phyloP scores from a whole-genome alignment of 768 basidiomycete genomes.

The Daedalea quercina region DNA sequence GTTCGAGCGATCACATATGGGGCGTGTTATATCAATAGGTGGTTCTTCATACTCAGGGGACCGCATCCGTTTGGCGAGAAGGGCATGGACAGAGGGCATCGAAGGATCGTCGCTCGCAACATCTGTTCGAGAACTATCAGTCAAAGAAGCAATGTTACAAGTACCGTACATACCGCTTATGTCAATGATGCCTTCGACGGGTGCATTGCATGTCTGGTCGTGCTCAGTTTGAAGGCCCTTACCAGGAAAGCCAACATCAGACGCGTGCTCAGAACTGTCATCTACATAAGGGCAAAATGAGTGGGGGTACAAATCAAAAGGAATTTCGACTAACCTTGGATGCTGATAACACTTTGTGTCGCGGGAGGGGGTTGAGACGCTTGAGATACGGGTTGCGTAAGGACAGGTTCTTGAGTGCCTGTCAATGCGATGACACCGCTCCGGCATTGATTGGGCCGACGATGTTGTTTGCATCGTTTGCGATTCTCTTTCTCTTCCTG shows the following conservation, averaged over 20 bases:
- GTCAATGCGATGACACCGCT: conserved; percentile 14
- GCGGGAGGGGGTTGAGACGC: background rate
- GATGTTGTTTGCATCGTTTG: conserved; percentile 16
- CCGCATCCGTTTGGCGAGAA: background rate
- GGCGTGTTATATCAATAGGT: background rate
- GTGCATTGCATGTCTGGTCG: too few relatives aligned
- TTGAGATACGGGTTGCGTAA: background rate
- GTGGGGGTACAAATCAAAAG: background rate
- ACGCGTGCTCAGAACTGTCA: background rate
- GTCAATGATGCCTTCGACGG: too few relatives aligned
- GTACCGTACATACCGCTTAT: background rate
- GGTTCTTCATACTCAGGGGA: background rate
- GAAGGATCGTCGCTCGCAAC: background rate
- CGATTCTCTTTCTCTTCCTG: conserved; percentile 15
- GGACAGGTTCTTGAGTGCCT: conserved; percentile 7
- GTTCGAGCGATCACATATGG: background rate
- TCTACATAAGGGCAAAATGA: background rate
- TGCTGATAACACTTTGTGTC: background rate
- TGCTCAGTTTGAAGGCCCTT: too few relatives aligned
- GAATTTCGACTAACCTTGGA: background rate
- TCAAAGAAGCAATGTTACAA: background rate
- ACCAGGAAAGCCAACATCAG: too few relatives aligned
- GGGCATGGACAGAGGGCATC: background rate
- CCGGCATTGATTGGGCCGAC: background rate
- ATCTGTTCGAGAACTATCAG: background rate